A percentile compares a stretch with the other conserved stretches of the same genome.
Evolutionary conservation across 2,329 filamentous ascomycete species (phyloP).

Genomic region (Trichophyton mentagrophytes): DNA sequence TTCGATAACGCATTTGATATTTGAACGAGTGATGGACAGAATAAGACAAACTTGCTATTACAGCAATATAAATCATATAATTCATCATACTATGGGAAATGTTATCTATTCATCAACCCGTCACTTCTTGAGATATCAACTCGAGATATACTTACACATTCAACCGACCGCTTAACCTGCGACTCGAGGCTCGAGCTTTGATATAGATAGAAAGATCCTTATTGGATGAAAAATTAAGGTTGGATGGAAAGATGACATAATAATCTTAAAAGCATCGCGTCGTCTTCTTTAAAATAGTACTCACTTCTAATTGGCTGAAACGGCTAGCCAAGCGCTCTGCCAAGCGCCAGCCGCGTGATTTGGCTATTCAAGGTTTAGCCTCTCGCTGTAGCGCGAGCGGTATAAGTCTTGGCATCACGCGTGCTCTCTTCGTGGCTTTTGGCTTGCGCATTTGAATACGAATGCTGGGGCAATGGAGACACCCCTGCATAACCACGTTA

Average conservation of each 20-base stretch:
- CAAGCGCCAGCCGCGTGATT: conserved; percentile 1
- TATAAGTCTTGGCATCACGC: background rate
- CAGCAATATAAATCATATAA: too few species aligned
- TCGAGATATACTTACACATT: too few species aligned
- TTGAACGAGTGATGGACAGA: background rate
- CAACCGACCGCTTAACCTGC: too few species aligned
- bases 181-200: too few species aligned
- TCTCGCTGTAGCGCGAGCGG: background rate
- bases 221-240: background rate
- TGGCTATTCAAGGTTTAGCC: background rate
- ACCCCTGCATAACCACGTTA: background rate
- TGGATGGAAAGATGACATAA: background rate
- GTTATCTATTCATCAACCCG: too few species aligned
- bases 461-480: background rate
- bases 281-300: background rate
- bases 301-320: background rate
- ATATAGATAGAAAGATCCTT: too few species aligned
- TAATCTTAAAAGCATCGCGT: background rate
- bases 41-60: too few species aligned
- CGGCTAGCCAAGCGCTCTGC: background rate
- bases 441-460: background rate
- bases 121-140: too few species aligned
- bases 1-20: background rate
- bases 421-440: background rate
- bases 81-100: too few species aligned